Evolutionary conservation across 352 stramenopile genomes (phyloP), one percentile per base, ranked within the genome.

Genomic region (Blastocystis sp.): DNA sequence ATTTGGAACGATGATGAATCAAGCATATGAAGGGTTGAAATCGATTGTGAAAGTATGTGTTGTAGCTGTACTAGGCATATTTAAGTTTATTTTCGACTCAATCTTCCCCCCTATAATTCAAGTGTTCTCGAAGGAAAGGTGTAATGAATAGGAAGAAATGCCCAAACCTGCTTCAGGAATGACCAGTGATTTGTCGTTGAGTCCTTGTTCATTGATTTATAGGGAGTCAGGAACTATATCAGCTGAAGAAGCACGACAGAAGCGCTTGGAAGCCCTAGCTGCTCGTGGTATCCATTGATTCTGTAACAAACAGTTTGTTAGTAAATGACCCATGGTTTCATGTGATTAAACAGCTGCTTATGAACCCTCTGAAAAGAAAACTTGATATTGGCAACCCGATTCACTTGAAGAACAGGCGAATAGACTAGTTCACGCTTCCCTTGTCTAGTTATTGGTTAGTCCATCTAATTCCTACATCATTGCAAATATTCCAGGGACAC

Each of bases 371-470:
- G 17, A 35, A 84, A 54, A 6, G 27, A 27, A 66, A 84, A 84
- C 24, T 58, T 24, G 22, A 84, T 11, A 48, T 84, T 84, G 2
- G 51, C 30, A 11, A 84, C 73, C 9, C 73, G 42, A 48, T 66
- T 84, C 48, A 84, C 73, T n/a, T 84, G 64, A 54, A 84, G 51
- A 37, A 69, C 51, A n/a, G 42, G 51, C 15, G 73, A 84, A 66
- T 84, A 84, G 5, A 84, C 73, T 22, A 84, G 51, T 64, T 84
- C 73, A n/a, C 54, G 51, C 73, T 84, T 68, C 30, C 73, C 73
- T 22, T 69, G 48, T 84, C 73, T 84, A 84, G n/a, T 27, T 35
- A 27, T 66, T 48, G 33, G 68, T 9, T 22, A 11, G 33, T 30
- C 2, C 0, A 35, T 37, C 0, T 42, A 24, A 30, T 37, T 30